Conservation (phyloP, 2,329 filamentous ascomycete genomes). For the Incumbomyces lentus region DNA sequence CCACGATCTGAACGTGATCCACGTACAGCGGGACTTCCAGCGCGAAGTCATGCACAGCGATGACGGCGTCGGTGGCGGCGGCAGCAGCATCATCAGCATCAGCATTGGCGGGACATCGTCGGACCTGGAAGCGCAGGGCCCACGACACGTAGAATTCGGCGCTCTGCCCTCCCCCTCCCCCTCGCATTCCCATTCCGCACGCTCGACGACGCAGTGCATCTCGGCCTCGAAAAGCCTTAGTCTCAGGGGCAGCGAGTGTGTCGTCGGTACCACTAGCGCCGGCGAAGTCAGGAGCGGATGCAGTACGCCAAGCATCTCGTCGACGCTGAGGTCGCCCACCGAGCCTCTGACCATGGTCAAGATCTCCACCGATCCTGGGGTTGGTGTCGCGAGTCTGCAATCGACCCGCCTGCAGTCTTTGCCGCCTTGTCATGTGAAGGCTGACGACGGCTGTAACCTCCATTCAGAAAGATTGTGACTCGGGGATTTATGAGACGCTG, state of each 20-base stretch:
- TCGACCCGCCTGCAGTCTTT: neutral
- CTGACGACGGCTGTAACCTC: no score
- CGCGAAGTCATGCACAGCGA: neutral
- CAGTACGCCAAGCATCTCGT: neutral
- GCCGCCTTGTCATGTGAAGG: neutral
- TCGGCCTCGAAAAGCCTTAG: conserved; percentile 1
- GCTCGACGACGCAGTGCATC: neutral
- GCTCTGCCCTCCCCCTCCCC: neutral
- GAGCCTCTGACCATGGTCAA: conserved; percentile 2
- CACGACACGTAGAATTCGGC: neutral
- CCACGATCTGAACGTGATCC: neutral
- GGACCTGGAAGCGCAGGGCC: conserved; percentile 2
- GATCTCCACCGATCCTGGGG: conserved; percentile 1
- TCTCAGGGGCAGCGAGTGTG: neutral
- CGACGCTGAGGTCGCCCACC: neutral
- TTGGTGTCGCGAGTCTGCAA: neutral
- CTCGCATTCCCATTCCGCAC: no score
- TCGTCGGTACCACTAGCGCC: neutral
- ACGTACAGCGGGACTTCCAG: conserved; percentile 3
- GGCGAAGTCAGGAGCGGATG: neutral
- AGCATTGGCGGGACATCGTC: neutral
- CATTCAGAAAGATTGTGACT: no score
- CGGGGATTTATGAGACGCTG: no score
- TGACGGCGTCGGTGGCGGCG: no score
- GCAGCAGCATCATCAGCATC: neutral